A percentile compares a stretch with the other conserved stretches of the same genome.
phyloP scores from a whole-genome alignment of 75 land plant genomes.

The Isoetes taiwanensis region DNA sequence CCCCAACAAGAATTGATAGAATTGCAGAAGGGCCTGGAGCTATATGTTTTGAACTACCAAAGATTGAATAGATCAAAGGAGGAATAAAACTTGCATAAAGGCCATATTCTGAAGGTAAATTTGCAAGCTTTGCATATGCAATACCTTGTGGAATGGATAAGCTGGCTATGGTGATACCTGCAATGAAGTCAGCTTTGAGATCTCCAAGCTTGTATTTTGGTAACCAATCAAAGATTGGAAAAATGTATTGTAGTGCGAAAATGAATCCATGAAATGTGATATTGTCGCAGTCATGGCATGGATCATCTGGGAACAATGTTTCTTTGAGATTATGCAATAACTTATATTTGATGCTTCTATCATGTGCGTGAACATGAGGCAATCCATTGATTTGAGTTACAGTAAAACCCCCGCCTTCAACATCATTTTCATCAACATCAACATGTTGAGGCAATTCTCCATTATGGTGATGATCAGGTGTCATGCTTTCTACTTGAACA shows the following conservation, averaged over 20 bases:
- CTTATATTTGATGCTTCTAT: no score
- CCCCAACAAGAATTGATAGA: background rate
- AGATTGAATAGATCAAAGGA: background rate
- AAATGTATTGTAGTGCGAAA: background rate
- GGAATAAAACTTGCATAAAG: background rate
- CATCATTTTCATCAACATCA: no score
- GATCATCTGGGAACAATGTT: constrained; percentile 6
- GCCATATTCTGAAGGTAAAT: background rate
- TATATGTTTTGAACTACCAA: background rate
- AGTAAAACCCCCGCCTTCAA: no score
- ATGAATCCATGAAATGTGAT: background rate
- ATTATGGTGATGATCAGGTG: no score
- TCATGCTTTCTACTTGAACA: no score
- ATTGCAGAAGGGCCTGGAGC: background rate
- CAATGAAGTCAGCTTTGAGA: background rate
- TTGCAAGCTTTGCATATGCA: constrained; percentile 1
- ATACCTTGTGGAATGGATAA: constrained; percentile 5
- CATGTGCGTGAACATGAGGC: no score
- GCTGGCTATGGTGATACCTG: background rate
- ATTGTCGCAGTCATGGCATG: background rate
- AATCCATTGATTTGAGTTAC: no score
- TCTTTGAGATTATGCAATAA: background rate
- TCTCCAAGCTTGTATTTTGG: background rate
- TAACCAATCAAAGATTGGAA: background rate
- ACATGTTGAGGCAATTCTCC: no score